Conservation (phyloP, 352 stramenopile genomes). For the Pythium sp. region DNA sequence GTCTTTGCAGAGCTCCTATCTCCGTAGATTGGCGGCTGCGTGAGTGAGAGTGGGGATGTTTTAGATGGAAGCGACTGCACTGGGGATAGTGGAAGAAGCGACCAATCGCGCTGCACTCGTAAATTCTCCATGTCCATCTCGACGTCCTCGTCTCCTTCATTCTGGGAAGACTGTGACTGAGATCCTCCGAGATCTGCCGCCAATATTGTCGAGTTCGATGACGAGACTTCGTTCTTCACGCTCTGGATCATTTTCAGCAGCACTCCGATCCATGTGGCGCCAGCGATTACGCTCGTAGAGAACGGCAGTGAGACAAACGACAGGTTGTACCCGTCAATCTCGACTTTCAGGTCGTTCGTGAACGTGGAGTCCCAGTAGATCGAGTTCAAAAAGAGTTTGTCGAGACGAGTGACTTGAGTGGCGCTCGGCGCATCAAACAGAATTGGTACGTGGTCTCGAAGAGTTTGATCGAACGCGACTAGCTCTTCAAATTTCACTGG, state of each 20-base stretch:
- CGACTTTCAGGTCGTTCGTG: slow-evolving; percentile 48
- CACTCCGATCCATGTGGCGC: slow-evolving; percentile 51
- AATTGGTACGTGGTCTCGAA: slow-evolving; percentile 39
- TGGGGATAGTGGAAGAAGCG: slow-evolving; percentile 8
- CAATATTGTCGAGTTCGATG: background rate
- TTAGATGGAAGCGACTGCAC: background rate
- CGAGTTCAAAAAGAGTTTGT: slow-evolving; percentile 32
- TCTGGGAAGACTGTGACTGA: background rate
- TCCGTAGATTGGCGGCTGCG: slow-evolving; percentile 21
- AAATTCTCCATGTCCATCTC: slow-evolving; percentile 6
- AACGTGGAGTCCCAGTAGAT: slow-evolving; percentile 45
- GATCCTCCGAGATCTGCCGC: background rate
- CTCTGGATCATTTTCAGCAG: slow-evolving; percentile 53
- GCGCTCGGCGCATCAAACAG: slow-evolving; percentile 36
- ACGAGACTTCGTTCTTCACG: slow-evolving; percentile 26
- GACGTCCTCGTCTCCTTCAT: background rate
- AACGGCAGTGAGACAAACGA: slow-evolving; percentile 47
- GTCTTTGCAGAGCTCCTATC: slow-evolving; percentile 26
- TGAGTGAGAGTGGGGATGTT: background rate
- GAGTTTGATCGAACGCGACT: slow-evolving; percentile 39
- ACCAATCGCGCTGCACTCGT: background rate
- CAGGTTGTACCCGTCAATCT: slow-evolving; percentile 44
- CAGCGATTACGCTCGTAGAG: slow-evolving; percentile 22
- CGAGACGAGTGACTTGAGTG: slow-evolving; percentile 31
- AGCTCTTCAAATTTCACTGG: slow-evolving; percentile 26